A percentile compares a stretch with the other conserved stretches of the same genome.
Conservation (phyloP, 441 rosid genomes). For the Erodium chrysanthum region DNA sequence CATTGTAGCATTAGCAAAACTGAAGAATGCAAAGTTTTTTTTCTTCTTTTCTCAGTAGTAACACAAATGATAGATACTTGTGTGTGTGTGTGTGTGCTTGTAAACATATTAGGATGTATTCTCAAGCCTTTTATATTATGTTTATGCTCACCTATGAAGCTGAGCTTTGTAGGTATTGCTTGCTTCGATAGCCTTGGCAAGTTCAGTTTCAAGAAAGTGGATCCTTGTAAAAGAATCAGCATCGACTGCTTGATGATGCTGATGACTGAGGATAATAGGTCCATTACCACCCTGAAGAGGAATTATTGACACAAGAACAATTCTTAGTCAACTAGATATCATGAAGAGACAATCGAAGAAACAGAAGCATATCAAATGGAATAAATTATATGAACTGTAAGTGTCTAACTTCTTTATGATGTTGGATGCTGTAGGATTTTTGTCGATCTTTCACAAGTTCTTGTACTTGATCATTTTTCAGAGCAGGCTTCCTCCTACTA, state of each 20-base stretch:
- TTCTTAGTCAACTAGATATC: background rate
- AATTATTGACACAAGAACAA: background rate
- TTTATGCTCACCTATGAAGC: slow-evolving; percentile 29
- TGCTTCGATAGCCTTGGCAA: slow-evolving; percentile 26
- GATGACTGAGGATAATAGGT: slow-evolving; percentile 5
- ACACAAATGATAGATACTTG: background rate
- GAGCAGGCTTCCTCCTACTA: slow-evolving; percentile 7
- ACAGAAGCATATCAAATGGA: background rate
- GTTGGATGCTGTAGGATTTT: background rate
- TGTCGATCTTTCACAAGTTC: slow-evolving; percentile 15
- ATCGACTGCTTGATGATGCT: slow-evolving; percentile 14
- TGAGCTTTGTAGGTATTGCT: slow-evolving; percentile 26
- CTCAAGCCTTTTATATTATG: background rate
- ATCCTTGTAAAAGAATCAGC: slow-evolving; percentile 32
- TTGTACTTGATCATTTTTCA: slow-evolving; percentile 8
- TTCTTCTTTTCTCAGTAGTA: background rate
- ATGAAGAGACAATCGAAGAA: slow-evolving; percentile 1
- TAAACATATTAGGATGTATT: background rate
- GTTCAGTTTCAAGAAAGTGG: slow-evolving; percentile 32
- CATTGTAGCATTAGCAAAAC: no score
- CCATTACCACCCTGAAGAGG: slow-evolving; percentile 22
- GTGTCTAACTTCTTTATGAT: slow-evolving; percentile 22
- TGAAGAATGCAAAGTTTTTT: no score
- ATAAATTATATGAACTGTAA: background rate
- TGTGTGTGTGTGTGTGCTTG: background rate